A percentile compares a stretch with the other conserved stretches of the same genome.
phyloP scores from a whole-genome alignment of 202 grass and related monocot species.

The Saccharum hybrid region DNA sequence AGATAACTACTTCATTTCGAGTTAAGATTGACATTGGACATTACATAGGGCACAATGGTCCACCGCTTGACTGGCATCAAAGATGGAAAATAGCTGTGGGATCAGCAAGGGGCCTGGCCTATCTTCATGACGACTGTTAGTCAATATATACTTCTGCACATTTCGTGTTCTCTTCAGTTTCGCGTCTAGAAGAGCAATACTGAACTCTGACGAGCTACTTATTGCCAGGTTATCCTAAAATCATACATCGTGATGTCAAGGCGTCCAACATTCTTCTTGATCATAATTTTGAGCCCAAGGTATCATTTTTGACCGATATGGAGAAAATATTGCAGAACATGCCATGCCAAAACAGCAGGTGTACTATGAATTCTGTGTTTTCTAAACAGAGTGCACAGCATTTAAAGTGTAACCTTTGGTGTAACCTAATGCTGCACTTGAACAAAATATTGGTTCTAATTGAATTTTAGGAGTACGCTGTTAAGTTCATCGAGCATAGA shows the following conservation, averaged over 20 bases:
- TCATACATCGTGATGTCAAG: slow-evolving; percentile 69
- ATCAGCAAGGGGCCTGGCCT: slow-evolving; percentile 67
- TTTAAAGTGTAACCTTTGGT: neutral
- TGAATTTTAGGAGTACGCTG: neutral
- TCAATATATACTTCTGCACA: neutral
- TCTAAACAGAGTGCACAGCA: neutral
- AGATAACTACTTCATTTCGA: neutral
- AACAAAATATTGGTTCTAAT: neutral
- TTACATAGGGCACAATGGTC: slow-evolving; percentile 47
- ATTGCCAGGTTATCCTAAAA: slow-evolving; percentile 61
- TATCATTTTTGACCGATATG: slow-evolving; percentile 14
- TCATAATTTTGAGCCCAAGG: slow-evolving; percentile 63
- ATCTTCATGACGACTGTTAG: slow-evolving; percentile 65
- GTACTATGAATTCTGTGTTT: neutral
- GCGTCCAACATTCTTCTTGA: slow-evolving; percentile 70
- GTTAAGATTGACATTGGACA: neutral
- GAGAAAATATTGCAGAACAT: neutral
- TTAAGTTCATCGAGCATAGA: neutral
- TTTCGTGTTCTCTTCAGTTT: neutral
- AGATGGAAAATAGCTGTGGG: slow-evolving; percentile 68
- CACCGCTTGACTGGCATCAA: slow-evolving; percentile 57
- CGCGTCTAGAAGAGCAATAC: neutral
- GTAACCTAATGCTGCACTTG: neutral
- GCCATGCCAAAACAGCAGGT: neutral
- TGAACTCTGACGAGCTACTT: neutral